These are phyloP conservation scores for Emmonsia crescens DNA, from an alignment of 2,329 filamentous ascomycete genomes.

Conservation along the genomic window DNA sequence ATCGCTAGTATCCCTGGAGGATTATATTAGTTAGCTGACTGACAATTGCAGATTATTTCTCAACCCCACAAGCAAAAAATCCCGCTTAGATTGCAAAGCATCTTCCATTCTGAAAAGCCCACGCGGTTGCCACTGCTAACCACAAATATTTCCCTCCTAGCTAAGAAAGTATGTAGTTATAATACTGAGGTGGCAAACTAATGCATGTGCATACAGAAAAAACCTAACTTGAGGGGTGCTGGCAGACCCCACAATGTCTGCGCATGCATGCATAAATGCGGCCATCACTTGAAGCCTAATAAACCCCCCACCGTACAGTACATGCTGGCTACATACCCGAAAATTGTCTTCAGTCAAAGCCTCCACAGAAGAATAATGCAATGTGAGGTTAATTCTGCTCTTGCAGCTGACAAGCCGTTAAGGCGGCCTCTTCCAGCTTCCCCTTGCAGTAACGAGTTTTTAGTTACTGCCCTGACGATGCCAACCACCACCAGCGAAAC, in stretches of 20 bases:
- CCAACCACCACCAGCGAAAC: not conserved
- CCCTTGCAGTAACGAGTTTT: not conserved
- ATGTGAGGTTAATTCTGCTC: slow-evolving; percentile 14
- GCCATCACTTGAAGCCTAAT: not conserved
- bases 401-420: not conserved
- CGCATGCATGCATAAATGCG: not conserved
- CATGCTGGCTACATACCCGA: not conserved
- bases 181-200: not conserved
- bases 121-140: not conserved
- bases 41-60: not conserved
- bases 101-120: not conserved
- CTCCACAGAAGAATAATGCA: slow-evolving; percentile 8
- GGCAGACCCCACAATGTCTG: not conserved
- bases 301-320: not conserved
- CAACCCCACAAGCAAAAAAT: not conserved
- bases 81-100: not conserved
- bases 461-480: not conserved
- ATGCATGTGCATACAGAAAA: not conserved
- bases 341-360: not conserved
- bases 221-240: not conserved
- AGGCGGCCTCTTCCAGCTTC: not conserved
- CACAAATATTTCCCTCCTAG: not conserved
- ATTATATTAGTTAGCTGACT: too few species aligned
- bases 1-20: not conserved
- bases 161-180: not conserved